Evolutionary conservation across 768 basidiomycete species (phyloP).

Genomic region (Hygrophorus pudorinus): DNA sequence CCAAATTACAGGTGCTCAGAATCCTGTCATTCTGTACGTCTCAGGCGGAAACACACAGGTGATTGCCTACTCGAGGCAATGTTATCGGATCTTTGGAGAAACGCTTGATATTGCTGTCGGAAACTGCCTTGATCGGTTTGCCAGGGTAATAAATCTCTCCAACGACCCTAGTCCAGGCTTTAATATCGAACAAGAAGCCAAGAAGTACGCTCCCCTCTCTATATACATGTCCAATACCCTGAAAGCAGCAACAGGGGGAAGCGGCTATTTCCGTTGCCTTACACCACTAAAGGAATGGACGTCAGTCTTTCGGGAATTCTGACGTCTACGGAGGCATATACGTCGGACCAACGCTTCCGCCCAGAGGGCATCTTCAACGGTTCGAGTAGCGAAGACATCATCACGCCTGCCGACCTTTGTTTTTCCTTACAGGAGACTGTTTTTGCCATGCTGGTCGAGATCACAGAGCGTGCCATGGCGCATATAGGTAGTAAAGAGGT

Average conservation of each 20-base stretch:
- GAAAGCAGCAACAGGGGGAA: slow-evolving; percentile 50
- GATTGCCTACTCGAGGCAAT: slow-evolving; percentile 95
- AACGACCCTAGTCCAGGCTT: slow-evolving; percentile 96
- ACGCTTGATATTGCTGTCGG: slow-evolving; percentile 99
- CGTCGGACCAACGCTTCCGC: slow-evolving; percentile 77
- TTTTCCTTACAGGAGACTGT: slow-evolving; percentile 96
- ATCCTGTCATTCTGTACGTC: slow-evolving; percentile 95
- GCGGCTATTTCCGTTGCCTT: slow-evolving; percentile 75
- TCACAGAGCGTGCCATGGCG: slow-evolving; percentile 98
- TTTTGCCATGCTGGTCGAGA: slow-evolving; percentile 98
- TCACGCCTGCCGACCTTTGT: slow-evolving; percentile 94
- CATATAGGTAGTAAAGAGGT: slow-evolving; percentile 96
- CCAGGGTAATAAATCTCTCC: slow-evolving; percentile 84
- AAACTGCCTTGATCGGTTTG: slow-evolving; percentile 96
- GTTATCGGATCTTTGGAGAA: slow-evolving; percentile 98
- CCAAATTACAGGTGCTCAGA: slow-evolving; percentile 85
- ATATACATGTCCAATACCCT: neutral
- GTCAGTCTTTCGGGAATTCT: slow-evolving; percentile 92
- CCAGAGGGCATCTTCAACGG: slow-evolving; percentile 28
- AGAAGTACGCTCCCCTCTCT: slow-evolving; percentile 53
- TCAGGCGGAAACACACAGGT: slow-evolving; percentile 99
- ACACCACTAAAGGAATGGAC: slow-evolving; percentile 99
- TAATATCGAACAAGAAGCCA: slow-evolving; percentile 95
- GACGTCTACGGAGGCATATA: slow-evolving; percentile 81
- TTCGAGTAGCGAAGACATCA: slow-evolving; percentile 49